Evolutionary conservation across 768 basidiomycete species (phyloP), one percentile per base, ranked within the genome.

Genomic region (Hysterangium stoloniferum): DNA sequence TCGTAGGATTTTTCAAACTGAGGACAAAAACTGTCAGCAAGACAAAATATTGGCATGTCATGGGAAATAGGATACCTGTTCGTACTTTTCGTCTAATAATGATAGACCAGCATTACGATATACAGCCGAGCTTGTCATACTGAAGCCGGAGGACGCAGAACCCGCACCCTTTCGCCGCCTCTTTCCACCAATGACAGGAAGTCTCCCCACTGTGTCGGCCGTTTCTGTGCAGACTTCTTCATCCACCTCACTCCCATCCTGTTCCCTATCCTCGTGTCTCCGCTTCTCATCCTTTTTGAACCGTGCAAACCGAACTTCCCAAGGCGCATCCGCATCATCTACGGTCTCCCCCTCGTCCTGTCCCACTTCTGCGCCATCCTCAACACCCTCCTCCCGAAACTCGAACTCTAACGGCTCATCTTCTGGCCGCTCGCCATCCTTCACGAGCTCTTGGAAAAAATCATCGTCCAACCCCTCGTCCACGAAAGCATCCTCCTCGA

Each of bases 81-180:
- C 94, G 62, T 98, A 99, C 9, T 83, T 78, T 61, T 97, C 91
- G 61, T 99, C 96, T 36, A 99, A 71, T 2, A 82, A 85, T 45
- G 88, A 80, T 25, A 98, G 67, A 1, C 90, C 83, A 58, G 92
- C 86, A 56, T 89, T 98, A 38, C 96, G 80, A 68, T 80, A 87
- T 87, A 98, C 91, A 12, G 91, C 91, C 3, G 91, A 92, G 59
- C 90, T 93, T 64, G 88, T 95, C 93, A 99, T 97, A 62, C 86
- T 90, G 72, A 95, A 95, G 11, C 90, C 93, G 19, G 89, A 91
- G 7, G 89, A 92, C 55, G 91, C 86, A 45, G 87, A 91, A 3
- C 81, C 82, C 58, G 82, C 82, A 56, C 80, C 73, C 61, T 85
- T 71, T 61, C 81, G 77, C 68, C 80, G 80, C 52, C 74, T 69